These are phyloP conservation scores for Andrographis paniculata DNA, from an alignment of 305 asterid genomes.

Conservation along the genomic window DNA sequence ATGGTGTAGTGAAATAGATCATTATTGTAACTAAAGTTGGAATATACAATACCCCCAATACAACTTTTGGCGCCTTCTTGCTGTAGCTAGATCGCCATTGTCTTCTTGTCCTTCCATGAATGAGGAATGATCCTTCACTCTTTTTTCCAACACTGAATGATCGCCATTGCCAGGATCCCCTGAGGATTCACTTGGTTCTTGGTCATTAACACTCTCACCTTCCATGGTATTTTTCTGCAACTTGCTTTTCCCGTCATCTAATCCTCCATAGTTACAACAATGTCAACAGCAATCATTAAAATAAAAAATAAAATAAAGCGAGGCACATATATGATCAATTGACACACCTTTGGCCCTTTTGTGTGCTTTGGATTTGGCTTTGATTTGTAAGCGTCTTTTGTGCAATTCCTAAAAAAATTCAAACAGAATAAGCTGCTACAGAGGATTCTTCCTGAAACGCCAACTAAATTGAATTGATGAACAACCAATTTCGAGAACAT, in stretches of 20 bases:
- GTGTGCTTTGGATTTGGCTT: conserved; percentile 48
- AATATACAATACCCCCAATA: conserved; percentile 61
- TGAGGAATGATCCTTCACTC: conserved; percentile 11
- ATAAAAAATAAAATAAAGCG: not conserved
- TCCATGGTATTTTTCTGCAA: conserved; percentile 25
- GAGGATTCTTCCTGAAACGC: not conserved
- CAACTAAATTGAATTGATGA: not conserved
- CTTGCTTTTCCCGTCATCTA: conserved; percentile 27
- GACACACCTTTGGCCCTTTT: conserved; percentile 48
- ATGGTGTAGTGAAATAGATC: conserved; percentile 11
- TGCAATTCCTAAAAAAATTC: conserved; percentile 57
- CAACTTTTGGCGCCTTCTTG: conserved; percentile 48
- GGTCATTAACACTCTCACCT: conserved; percentile 15
- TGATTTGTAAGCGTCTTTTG: conserved; percentile 61
- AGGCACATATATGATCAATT: not conserved
- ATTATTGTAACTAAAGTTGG: not conserved
- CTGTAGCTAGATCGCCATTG: conserved; percentile 19
- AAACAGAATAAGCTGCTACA: conserved; percentile 11
- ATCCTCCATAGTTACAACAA: conserved; percentile 22
- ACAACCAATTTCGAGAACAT: not conserved
- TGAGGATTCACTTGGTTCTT: conserved; percentile 17
- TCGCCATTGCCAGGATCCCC: conserved; percentile 17
- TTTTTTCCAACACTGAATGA: conserved; percentile 17
- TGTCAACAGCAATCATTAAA: not conserved
- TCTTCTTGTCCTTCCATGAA: conserved; percentile 11